These are phyloP conservation scores for Whalleya microplaca DNA, from an alignment of 2,329 filamentous ascomycete genomes.

Conservation along the genomic window DNA sequence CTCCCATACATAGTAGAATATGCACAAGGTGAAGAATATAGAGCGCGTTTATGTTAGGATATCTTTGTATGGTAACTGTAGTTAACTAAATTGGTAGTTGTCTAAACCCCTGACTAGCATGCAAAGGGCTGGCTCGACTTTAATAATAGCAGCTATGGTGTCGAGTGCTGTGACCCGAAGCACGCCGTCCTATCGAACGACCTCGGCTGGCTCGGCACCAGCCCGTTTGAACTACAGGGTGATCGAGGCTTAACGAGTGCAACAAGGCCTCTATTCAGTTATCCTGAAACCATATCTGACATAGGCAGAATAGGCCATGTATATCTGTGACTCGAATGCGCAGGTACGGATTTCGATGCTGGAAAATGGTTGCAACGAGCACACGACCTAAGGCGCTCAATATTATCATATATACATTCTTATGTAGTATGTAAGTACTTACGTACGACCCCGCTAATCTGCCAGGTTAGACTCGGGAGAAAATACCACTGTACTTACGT, in stretches of 20 bases:
- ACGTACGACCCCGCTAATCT: neutral
- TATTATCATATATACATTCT: no score
- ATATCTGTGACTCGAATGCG: neutral
- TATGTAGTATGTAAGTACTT: neutral
- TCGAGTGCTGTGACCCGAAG: neutral
- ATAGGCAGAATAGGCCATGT: neutral
- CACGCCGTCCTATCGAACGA: neutral
- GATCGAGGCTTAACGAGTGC: no score
- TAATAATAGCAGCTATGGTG: neutral
- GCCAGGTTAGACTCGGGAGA: neutral
- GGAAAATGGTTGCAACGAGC: neutral
- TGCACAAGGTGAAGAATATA: no score
- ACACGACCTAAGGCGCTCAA: neutral
- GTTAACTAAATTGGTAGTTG: no score
- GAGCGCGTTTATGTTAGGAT: no score
- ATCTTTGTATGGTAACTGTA: no score
- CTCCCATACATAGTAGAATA: no score
- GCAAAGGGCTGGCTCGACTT: neutral
- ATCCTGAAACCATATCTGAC: neutral
- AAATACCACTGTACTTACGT: no score
- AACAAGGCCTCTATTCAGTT: no score
- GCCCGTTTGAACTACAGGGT: neutral
- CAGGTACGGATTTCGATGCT: neutral
- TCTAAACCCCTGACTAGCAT: no score
- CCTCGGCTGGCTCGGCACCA: neutral